Percentiles rank a stretch among this genome's conserved stretches.
Conservation (phyloP, 2,329 filamentous ascomycete genomes). For the Neoscytalidium dimidiatum region DNA sequence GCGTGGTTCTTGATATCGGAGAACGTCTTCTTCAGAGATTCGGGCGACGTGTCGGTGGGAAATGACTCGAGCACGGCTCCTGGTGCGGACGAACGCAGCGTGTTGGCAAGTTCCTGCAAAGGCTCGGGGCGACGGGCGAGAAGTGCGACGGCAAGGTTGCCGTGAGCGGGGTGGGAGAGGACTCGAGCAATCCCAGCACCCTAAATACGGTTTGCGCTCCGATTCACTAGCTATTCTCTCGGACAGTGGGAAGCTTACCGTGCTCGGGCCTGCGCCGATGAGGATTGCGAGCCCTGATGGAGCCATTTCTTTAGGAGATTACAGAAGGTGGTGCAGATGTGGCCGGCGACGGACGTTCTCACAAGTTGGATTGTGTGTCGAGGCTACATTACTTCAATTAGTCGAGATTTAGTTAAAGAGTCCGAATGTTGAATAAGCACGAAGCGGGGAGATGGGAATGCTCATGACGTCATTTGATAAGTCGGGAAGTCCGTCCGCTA, state of each 20-base stretch:
- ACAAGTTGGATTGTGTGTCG: neutral
- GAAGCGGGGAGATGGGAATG: neutral
- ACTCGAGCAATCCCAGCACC: constrained; percentile 59
- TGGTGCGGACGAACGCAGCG: constrained; percentile 43
- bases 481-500: neutral
- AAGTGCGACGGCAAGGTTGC: constrained; percentile 58
- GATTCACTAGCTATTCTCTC: neutral
- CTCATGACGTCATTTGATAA: constrained; percentile 2
- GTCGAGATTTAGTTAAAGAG: neutral
- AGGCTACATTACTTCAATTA: neutral
- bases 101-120: constrained; percentile 45
- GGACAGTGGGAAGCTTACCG: constrained; percentile 23
- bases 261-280: constrained; percentile 36
- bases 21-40: constrained; percentile 52
- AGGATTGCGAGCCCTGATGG: constrained; percentile 31
- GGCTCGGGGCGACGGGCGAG: constrained; percentile 53
- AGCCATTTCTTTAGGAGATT: neutral
- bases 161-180: constrained; percentile 52
- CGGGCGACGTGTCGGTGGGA: constrained; percentile 52
- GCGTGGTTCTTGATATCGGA: constrained; percentile 50
- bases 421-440: neutral
- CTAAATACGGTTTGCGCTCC: constrained; percentile 27
- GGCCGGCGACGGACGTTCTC: no score
- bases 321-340: no score
- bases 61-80: constrained; percentile 54